Evolutionary conservation across 257 asterid species (phyloP).

Genomic region (Solanum pennellii): DNA sequence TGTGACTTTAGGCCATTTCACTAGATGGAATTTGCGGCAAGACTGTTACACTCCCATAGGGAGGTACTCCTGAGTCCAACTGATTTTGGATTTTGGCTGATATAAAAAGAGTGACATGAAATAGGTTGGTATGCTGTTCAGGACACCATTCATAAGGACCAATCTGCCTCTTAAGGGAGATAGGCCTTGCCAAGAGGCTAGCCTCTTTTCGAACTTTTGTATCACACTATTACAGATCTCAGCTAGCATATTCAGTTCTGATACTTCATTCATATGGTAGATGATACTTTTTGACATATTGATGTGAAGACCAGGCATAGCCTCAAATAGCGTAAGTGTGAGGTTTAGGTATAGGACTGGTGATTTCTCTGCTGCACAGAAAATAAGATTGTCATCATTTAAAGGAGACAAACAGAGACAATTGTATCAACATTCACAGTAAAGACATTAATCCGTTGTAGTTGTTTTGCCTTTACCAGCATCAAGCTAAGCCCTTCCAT

Average conservation of each 20-base stretch:
- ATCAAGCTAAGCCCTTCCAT: background rate
- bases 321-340: background rate
- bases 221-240: background rate
- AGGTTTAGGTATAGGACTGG: background rate
- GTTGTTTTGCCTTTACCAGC: background rate
- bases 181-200: background rate
- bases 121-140: background rate
- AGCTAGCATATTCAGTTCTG: background rate
- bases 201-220: background rate
- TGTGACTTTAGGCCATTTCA: background rate
- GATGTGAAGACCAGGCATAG: background rate
- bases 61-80: background rate
- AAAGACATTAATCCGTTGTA: background rate
- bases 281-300: background rate
- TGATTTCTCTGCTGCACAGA: background rate
- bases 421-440: background rate
- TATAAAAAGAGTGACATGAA: background rate
- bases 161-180: background rate
- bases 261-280: background rate
- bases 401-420: background rate
- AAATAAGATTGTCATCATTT: background rate
- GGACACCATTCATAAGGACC: background rate
- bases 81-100: background rate
- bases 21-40: background rate
- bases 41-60: background rate